These are phyloP conservation scores for Erodium moschatum DNA, from an alignment of 441 rosid genomes.

Conservation along the genomic window DNA sequence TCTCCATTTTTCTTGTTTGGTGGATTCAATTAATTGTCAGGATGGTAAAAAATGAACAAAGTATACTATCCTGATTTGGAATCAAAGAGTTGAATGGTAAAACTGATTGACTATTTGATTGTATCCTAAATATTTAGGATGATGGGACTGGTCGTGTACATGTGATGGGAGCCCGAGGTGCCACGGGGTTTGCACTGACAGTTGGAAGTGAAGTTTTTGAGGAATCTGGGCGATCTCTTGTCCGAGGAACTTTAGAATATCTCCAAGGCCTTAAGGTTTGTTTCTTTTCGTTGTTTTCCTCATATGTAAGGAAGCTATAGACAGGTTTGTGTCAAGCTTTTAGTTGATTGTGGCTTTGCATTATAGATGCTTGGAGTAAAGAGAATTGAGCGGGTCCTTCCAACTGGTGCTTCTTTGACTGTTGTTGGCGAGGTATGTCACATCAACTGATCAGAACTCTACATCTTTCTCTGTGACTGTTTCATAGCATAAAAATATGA, in stretches of 20 bases:
- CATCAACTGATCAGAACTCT: background rate
- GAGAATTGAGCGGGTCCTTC: constrained; percentile 86
- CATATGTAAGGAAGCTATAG: background rate
- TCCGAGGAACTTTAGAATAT: constrained; percentile 81
- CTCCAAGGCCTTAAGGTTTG: constrained; percentile 92
- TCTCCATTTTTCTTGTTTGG: constrained; percentile 6
- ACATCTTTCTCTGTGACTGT: constrained; percentile 2
- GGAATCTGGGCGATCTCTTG: constrained; percentile 86
- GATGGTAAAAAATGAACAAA: background rate
- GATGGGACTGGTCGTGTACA: constrained; percentile 68
- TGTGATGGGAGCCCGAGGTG: constrained; percentile 80
- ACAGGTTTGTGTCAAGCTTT: constrained; percentile 13
- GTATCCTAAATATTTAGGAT: constrained; percentile 34
- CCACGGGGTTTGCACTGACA: constrained; percentile 74
- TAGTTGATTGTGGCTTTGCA: constrained; percentile 11
- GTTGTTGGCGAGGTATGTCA: constrained; percentile 79
- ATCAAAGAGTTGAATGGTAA: no score
- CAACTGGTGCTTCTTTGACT: constrained; percentile 80
- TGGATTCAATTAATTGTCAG: constrained; percentile 10
- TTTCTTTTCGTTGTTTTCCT: constrained; percentile 14
- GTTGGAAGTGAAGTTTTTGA: constrained; percentile 90
- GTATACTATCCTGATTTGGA: background rate
- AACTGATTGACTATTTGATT: constrained; percentile 6
- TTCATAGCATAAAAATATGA: background rate
- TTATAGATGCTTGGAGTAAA: constrained; percentile 96